phyloP scores from a whole-genome alignment of 2,329 filamentous ascomycete species.

The Plenodomus lindquistii region DNA sequence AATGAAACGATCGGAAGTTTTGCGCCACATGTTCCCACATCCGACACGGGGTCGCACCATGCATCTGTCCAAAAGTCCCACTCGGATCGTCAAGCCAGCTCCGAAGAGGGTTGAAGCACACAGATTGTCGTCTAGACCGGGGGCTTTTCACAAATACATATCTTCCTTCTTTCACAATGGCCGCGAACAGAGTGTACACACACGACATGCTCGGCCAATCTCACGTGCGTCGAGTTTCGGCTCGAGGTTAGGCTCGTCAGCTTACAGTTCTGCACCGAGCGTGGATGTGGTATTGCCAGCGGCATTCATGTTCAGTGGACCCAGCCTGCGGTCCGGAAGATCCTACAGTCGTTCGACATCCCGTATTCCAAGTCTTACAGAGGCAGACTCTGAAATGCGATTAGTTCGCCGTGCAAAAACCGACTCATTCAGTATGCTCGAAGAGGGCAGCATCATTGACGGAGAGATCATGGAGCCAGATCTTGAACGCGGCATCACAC shows the following conservation, averaged over 20 bases:
- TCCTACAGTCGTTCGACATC: conserved; percentile 27
- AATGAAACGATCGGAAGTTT: conserved; percentile 24
- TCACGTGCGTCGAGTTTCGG: conserved; percentile 28
- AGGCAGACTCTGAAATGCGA: conserved; percentile 14
- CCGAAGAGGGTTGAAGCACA: conserved; percentile 1
- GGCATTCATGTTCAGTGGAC: conserved; percentile 40
- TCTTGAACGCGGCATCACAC: conserved; percentile 17
- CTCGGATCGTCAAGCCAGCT: conserved; percentile 13
- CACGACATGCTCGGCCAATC: conserved; percentile 4
- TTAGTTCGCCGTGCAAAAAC: conserved; percentile 18
- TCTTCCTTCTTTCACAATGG: conserved; percentile 30
- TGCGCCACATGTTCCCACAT: conserved; percentile 29
- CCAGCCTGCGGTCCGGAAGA: conserved; percentile 31
- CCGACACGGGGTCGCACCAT: conserved; percentile 9
- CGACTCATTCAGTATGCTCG: conserved; percentile 25
- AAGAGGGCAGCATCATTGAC: conserved; percentile 19
- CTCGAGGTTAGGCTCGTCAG: conserved; percentile 20
- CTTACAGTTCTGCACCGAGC: conserved; percentile 28
- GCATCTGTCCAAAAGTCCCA: conserved; percentile 3
- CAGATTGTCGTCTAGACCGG: conserved; percentile 18
- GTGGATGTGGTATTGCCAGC: conserved; percentile 39
- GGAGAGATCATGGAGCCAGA: conserved; percentile 31
- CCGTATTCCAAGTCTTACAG: conserved; percentile 19
- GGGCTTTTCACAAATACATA: conserved; percentile 33
- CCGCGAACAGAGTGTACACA: conserved; percentile 4